phyloP scores from a whole-genome alignment of 1,284 basidiomycete genomes.

The Fistulinella cinereoalba region DNA sequence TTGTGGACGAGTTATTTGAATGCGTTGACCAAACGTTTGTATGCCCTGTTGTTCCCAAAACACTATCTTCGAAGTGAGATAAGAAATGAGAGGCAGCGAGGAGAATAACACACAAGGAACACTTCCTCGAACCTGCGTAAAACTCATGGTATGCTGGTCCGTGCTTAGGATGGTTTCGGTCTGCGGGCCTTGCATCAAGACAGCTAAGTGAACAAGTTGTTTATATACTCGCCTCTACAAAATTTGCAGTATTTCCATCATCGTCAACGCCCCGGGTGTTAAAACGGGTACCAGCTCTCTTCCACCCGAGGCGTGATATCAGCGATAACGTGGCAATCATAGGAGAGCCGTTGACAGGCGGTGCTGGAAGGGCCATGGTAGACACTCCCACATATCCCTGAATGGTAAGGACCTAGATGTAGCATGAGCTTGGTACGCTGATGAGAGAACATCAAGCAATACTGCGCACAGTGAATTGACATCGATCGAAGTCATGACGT shows the following conservation, averaged over 20 bases:
- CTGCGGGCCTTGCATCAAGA: constrained; percentile 39
- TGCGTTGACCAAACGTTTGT: constrained; percentile 86
- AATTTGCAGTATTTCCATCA: constrained; percentile 96
- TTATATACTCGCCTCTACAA: constrained; percentile 74
- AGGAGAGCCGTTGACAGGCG: constrained; percentile 66
- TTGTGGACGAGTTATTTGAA: constrained; percentile 92
- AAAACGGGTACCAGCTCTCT: constrained; percentile 95
- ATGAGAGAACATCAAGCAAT: constrained; percentile 29
- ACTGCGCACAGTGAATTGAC: constrained; percentile 74
- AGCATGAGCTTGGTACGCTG: constrained; percentile 14
- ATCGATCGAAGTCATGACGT: constrained; percentile 67
- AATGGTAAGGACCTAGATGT: constrained; percentile 73
- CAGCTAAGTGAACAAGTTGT: constrained; percentile 1
- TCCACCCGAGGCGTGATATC: constrained; percentile 89
- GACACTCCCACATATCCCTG: constrained; percentile 87
- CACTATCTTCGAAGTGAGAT: constrained; percentile 46
- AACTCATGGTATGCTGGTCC: constrained; percentile 83
- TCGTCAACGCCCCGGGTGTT: constrained; percentile 98
- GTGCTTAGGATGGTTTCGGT: constrained; percentile 90
- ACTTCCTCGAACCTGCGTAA: constrained; percentile 90
- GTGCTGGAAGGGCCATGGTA: constrained; percentile 68
- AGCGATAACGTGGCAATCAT: constrained; percentile 70
- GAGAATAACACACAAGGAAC: constrained; percentile 71
- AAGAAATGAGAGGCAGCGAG: constrained; percentile 10
- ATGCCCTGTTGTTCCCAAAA: constrained; percentile 98